Evolutionary conservation across 1,284 basidiomycete genomes (phyloP).

Genomic region (Rhodotorula sp.): DNA sequence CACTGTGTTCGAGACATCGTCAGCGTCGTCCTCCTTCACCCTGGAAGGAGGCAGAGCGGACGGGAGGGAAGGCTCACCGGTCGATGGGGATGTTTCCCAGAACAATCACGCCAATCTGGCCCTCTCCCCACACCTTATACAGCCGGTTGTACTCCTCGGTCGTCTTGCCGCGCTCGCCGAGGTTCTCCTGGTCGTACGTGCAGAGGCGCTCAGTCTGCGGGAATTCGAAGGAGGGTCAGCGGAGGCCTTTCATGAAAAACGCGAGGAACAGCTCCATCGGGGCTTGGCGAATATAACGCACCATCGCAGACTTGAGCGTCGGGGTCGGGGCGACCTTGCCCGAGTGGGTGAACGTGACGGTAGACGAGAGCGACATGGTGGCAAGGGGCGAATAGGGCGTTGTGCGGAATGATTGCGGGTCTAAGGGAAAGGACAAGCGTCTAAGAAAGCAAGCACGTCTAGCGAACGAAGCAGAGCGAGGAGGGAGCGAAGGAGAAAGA

Average conservation of each 20-base stretch:
- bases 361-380: constrained; percentile 34
- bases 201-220: constrained; percentile 50
- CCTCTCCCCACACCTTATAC: constrained; percentile 51
- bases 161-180: constrained; percentile 46
- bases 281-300: neutral
- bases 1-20: neutral
- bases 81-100: constrained; percentile 48
- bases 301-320: constrained; percentile 27
- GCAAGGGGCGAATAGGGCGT: neutral
- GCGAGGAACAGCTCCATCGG: neutral
- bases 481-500: neutral
- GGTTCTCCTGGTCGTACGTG: constrained; percentile 44
- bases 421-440: neutral
- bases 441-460: neutral
- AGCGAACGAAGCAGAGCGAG: neutral
- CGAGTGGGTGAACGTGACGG: constrained; percentile 45
- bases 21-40: neutral
- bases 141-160: constrained; percentile 46
- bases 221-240: constrained; percentile 38
- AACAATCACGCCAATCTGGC: constrained; percentile 47
- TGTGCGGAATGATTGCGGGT: neutral
- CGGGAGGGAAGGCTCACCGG: neutral
- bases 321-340: constrained; percentile 32
- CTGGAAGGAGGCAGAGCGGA: too few species aligned
- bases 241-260: too few species aligned